phyloP scores from a whole-genome alignment of 163 green algal species.

The Scenedesmus sp. region DNA sequence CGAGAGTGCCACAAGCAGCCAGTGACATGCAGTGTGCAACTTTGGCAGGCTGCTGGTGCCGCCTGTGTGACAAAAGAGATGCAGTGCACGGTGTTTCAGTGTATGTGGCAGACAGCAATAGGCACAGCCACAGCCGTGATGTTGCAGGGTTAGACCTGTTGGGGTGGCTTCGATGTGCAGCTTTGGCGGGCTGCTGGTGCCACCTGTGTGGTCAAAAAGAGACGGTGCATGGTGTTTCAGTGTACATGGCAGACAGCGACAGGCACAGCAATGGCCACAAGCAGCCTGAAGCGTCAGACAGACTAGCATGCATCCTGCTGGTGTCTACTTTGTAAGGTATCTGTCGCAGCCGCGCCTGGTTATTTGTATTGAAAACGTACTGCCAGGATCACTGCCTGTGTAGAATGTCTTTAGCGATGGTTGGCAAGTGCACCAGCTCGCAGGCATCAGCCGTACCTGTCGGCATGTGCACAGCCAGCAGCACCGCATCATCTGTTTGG shows the following conservation, averaged over 20 bases:
- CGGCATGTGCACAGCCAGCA: conserved; percentile 41
- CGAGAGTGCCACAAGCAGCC: too few relatives aligned
- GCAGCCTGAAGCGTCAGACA: neutral
- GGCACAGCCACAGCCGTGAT: neutral
- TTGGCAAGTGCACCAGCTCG: neutral
- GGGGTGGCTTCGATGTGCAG: conserved; percentile 16
- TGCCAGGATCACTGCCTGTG: too few relatives aligned
- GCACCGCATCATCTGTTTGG: neutral
- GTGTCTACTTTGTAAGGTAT: too few relatives aligned
- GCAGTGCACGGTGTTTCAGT: too few relatives aligned
- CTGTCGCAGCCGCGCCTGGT: too few relatives aligned
- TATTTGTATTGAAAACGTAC: too few relatives aligned
- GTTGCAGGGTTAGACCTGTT: conserved; percentile 3
- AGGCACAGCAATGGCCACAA: too few relatives aligned
- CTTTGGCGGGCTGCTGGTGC: neutral
- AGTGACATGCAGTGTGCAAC: too few relatives aligned
- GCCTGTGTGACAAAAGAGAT: too few relatives aligned
- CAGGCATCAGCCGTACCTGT: conserved; percentile 16
- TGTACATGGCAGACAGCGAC: neutral
- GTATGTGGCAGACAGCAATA: neutral
- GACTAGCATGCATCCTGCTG: neutral
- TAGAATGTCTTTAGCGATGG: too few relatives aligned
- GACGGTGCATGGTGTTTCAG: neutral
- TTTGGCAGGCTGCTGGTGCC: too few relatives aligned
- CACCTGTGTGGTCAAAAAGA: neutral